Percentiles rank a stretch among this genome's conserved stretches.
phyloP scores from a whole-genome alignment of 148 eudicot species.

The Camellia japonica region DNA sequence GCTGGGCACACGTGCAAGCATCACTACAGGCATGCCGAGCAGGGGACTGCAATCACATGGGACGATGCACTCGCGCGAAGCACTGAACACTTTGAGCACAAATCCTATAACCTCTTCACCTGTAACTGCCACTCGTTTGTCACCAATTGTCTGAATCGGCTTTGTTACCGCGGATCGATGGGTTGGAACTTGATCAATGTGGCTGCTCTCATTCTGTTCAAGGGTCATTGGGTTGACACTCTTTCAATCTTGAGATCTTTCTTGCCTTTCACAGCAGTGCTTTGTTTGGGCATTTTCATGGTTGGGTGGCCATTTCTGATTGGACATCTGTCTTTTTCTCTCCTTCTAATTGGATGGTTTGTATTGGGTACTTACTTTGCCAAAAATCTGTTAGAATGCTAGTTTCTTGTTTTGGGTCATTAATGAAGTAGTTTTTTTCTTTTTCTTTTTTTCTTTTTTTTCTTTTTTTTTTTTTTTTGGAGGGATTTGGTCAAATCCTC shows the following conservation, averaged over 20 bases:
- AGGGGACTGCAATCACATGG: conserved; percentile 75
- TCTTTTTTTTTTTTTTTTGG: too few species aligned
- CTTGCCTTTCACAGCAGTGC: conserved; percentile 58
- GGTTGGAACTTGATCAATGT: conserved; percentile 81
- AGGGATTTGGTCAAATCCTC: too few species aligned
- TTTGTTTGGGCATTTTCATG: conserved; percentile 60
- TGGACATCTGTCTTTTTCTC: conserved; percentile 48
- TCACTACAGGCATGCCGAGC: conserved; percentile 61
- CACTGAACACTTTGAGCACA: conserved; percentile 61
- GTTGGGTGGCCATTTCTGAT: conserved; percentile 86
- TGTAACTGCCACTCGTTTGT: conserved; percentile 90
- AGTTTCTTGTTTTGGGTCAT: background rate
- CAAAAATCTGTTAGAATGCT: conserved; percentile 48
- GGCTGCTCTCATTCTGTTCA: conserved; percentile 55
- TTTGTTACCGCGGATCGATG: conserved; percentile 76
- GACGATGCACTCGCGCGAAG: conserved; percentile 69
- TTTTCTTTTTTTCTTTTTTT: too few species aligned
- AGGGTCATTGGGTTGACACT: conserved; percentile 69
- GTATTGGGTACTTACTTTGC: conserved; percentile 48
- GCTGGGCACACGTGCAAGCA: conserved; percentile 66
- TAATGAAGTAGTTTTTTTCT: background rate
- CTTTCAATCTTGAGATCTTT: conserved; percentile 60
- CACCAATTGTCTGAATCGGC: conserved; percentile 71
- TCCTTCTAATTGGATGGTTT: conserved; percentile 58
- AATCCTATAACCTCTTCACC: conserved; percentile 82